Evolutionary conservation across 768 basidiomycete genomes (phyloP), one percentile per base, ranked within the genome.

Genomic region (Leucocoprinus birnbaumii): DNA sequence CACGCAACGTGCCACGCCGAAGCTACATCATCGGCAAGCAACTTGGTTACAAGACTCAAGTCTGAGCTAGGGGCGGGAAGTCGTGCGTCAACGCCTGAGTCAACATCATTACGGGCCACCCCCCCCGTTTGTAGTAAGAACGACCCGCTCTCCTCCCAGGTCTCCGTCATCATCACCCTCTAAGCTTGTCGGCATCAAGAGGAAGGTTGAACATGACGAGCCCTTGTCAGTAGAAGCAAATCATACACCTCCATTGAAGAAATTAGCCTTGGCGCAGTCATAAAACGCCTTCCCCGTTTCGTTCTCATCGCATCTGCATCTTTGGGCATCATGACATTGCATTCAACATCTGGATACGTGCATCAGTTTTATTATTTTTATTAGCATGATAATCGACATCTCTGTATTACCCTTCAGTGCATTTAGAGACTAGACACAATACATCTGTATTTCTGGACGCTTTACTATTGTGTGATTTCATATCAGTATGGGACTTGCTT

Each of bases 1-100:
- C 94, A 97, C 73, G 94, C 94, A 45, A 96, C 94, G 16, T 97
- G 94, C 70, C 89, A 91, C 72, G 89, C 90, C 22, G 94, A 96
- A 67, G 87, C 87, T 35, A 67, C 80, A 37, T 74, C 70, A 22
- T 87, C 83, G 48, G 80, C 82, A 49, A 85, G 77, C 60, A 87
- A 69, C 62, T 73, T 91, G 50, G 88, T 85, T 50, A 80, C 82
- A 7, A 82, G 86, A 45, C 68, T 92, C 63, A 85, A 86, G 54
- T 80, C 73, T 71, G 85, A 89, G 63, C 66, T 75, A 44, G 68
- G 71, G 56, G 71, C 71, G 63, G 75, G 82, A 57, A 91, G 89
- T 73, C 85, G 91, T 59, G 85, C 87, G 62, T 79, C 78, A 63
- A 92, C 91, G 18, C 91, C 91, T 67, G 90, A 92, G 66, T 73